Conservation (phyloP, 768 basidiomycete species). For the Leccinum ochraceum region DNA sequence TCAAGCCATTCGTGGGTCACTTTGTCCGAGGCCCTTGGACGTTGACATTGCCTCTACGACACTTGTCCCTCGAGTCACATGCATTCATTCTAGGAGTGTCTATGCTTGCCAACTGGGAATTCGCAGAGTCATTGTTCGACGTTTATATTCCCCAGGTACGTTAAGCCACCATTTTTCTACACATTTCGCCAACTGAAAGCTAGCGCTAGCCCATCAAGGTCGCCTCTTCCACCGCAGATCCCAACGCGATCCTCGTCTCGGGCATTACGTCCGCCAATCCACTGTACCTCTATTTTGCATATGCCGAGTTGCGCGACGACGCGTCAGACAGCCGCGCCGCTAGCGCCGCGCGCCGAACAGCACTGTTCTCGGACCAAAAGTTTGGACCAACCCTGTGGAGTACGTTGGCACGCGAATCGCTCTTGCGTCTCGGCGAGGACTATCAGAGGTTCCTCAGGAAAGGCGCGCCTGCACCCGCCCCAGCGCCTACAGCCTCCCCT, state of each 20-base stretch:
- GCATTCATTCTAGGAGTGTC: constrained; percentile 52
- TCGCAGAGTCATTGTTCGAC: constrained; percentile 61
- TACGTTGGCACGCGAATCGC: constrained; percentile 54
- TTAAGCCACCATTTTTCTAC: not conserved
- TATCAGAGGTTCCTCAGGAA: constrained; percentile 64
- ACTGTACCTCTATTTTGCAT: constrained; percentile 65
- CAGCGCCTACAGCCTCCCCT: constrained; percentile 20
- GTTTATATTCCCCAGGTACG: constrained; percentile 55
- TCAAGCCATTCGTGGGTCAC: constrained; percentile 66
- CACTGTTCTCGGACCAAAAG: constrained; percentile 70
- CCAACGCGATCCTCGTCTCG: constrained; percentile 58
- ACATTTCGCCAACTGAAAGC: constrained; percentile 4
- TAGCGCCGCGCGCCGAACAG: constrained; percentile 47
- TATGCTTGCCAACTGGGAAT: constrained; percentile 64
- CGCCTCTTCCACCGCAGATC: constrained; percentile 47
- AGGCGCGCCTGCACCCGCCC: constrained; percentile 41
- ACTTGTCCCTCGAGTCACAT: constrained; percentile 46
- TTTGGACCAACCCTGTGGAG: constrained; percentile 65
- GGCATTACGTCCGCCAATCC: constrained; percentile 57
- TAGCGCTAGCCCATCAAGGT: constrained; percentile 48
- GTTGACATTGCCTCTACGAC: constrained; percentile 47
- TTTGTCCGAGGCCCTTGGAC: constrained; percentile 62
- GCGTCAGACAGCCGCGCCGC: constrained; percentile 44
- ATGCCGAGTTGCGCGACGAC: constrained; percentile 57
- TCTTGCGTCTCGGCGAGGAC: constrained; percentile 64